Evolutionary conservation across 176 grass and related monocot species (phyloP), one percentile per base, ranked within the genome.

Genomic region (Chloris gayana): DNA sequence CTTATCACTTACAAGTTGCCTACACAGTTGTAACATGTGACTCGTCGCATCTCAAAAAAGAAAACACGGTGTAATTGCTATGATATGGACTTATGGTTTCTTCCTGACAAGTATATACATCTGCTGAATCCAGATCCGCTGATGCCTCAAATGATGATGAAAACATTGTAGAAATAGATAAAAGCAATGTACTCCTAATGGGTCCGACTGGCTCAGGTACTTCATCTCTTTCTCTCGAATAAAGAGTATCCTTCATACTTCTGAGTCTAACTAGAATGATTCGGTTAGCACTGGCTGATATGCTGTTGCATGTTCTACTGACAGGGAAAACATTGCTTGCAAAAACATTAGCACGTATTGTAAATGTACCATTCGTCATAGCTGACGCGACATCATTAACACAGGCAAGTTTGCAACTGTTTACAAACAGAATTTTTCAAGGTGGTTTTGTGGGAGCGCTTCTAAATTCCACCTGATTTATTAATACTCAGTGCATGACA

Each of bases 311-410:
- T 90, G 26, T 18, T 62, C 73, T 86, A 53, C 56, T 85, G 70
- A 83, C 89, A 98, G 95, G 95, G 81, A 98, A 98, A 90, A 98
- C 95, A 82, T 86, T 98, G 82, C 95, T 98, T 51, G 95, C 95
- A 47, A 98, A 98, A 91, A 89, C 92, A 85, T 88, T 98, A 88
- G 95, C 95, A 57, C 85, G 78, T 26, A 87, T 98, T 89, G 88
- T 98, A 77, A 98, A 98, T 76, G 92, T 98, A 61, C 95, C 95
- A 89, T 95, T 98, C 27, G 65, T 98, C 74, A 91, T 98, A 84
- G 95, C 95, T 50, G 95, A 98, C 73, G 95, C 92, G 15, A 98
- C 95, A 15, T 90, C 92, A 79, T 79, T 98, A 83, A 95, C 95
- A 74, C 95, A 98, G 92, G 93, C 83, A 93, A 89, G 87, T 85